phyloP scores from a whole-genome alignment of 2,329 filamentous ascomycete species.

The Diaporthe citrichinensis region DNA sequence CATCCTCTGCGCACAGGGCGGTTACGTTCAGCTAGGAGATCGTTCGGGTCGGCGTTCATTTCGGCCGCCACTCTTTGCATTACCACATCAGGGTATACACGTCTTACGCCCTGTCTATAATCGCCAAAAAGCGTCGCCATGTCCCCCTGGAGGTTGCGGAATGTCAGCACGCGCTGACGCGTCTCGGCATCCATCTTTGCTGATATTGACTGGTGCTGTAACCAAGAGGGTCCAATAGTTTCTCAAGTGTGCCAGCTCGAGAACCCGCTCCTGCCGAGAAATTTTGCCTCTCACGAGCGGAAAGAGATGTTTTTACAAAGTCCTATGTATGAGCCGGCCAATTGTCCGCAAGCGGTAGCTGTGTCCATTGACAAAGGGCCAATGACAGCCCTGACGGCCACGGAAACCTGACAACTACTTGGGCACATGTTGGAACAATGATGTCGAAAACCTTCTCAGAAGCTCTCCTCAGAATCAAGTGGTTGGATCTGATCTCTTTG shows the following conservation, averaged over 20 bases:
- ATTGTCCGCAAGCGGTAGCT: conserved; percentile 25
- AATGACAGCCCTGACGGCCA: neutral
- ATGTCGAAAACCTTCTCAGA: no score
- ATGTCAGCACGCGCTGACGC: neutral
- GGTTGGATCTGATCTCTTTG: neutral
- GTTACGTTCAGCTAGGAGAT: neutral
- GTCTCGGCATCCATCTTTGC: neutral
- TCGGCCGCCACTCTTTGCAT: conserved; percentile 1
- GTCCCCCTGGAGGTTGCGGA: neutral
- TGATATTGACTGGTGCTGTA: neutral
- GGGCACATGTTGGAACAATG: neutral
- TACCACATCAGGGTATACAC: conserved; percentile 13
- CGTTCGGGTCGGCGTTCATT: neutral
- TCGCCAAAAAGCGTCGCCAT: neutral
- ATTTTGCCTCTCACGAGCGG: no score
- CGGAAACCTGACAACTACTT: neutral
- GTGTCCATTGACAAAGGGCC: neutral
- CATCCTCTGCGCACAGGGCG: conserved; percentile 6
- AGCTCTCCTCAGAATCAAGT: neutral
- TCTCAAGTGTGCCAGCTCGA: neutral
- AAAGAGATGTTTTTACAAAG: neutral
- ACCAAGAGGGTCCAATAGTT: neutral
- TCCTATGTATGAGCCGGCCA: neutral
- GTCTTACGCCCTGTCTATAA: neutral
- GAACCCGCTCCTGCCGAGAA: neutral